Percentiles rank a stretch among this genome's conserved stretches.
Conservation (phyloP, 2,329 filamentous ascomycete species). For the Colletotrichum sp. region DNA sequence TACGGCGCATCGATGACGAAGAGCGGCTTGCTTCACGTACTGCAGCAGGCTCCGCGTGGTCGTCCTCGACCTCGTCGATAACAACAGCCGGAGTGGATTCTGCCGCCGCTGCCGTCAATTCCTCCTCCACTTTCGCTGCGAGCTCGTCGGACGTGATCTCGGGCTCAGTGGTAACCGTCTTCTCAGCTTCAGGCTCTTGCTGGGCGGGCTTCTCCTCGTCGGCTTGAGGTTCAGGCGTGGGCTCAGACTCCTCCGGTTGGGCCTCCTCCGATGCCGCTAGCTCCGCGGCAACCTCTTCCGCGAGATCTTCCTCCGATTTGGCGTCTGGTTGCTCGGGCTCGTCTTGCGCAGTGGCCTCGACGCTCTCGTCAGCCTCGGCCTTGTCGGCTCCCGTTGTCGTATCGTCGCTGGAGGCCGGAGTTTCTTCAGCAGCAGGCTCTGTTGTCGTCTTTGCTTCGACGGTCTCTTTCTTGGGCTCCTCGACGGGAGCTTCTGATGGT, state of each 20-base stretch:
- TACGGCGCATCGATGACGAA: slow-evolving; percentile 35
- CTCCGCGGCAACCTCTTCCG: not conserved
- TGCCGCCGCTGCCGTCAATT: not conserved
- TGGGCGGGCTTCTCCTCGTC: not conserved
- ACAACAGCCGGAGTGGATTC: not conserved
- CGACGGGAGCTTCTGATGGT: not conserved
- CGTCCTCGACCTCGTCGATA: not conserved
- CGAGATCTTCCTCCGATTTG: not conserved
- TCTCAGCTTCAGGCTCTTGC: not conserved
- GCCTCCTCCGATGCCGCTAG: not conserved
- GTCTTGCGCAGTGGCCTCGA: not conserved
- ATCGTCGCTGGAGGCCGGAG: not conserved
- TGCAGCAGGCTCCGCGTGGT: not conserved
- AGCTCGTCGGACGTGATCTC: not conserved
- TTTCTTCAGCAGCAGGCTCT: not conserved
- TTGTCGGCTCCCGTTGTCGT: not conserved
- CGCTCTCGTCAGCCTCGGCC: not conserved
- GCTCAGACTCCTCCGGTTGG: not conserved
- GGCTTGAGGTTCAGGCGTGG: not conserved
- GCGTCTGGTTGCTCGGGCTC: not conserved
- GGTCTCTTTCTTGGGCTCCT: not conserved
- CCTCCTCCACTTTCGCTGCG: not conserved
- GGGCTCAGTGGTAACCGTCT: not conserved
- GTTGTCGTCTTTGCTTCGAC: not conserved
- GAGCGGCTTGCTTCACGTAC: slow-evolving; percentile 8